Percentiles rank a stretch among this genome's conserved stretches.
Conservation (phyloP, 345 rosid genomes). For the sweet orange (Citrus sinensis) region DNA sequence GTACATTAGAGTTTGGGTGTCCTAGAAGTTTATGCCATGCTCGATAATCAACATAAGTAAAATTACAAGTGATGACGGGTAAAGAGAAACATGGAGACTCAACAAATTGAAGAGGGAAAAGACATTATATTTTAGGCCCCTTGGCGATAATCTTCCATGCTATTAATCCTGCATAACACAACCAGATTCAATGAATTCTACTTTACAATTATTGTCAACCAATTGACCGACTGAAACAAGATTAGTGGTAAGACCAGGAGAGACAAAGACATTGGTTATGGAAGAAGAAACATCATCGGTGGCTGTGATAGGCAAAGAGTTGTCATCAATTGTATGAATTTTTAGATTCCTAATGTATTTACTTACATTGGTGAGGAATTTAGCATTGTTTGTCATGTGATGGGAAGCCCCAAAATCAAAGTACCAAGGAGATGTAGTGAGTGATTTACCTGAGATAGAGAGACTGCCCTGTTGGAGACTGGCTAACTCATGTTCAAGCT, state of each 20-base stretch:
- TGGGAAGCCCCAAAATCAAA: not conserved
- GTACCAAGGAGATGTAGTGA: not conserved
- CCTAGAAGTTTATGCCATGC: not conserved
- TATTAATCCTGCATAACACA: not conserved
- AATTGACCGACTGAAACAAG: not conserved
- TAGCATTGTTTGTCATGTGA: not conserved
- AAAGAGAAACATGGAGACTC: not conserved
- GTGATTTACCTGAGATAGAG: not conserved
- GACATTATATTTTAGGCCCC: not conserved
- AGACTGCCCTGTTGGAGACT: not conserved
- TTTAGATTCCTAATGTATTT: not conserved
- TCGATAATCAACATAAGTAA: not conserved
- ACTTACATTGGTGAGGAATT: not conserved
- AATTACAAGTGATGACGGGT: not conserved
- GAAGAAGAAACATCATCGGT: not conserved
- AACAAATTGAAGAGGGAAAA: not conserved
- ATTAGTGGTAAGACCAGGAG: constrained; percentile 7
- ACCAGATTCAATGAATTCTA: not conserved
- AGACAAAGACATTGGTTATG: not conserved
- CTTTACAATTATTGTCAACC: not conserved
- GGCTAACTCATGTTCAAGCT: not conserved
- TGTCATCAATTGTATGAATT: not conserved
- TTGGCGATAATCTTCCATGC: not conserved
- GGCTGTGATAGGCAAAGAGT: not conserved
- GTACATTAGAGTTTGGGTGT: not conserved